phyloP scores from a whole-genome alignment of 257 asterid species.

The Penstemon eatonii region DNA sequence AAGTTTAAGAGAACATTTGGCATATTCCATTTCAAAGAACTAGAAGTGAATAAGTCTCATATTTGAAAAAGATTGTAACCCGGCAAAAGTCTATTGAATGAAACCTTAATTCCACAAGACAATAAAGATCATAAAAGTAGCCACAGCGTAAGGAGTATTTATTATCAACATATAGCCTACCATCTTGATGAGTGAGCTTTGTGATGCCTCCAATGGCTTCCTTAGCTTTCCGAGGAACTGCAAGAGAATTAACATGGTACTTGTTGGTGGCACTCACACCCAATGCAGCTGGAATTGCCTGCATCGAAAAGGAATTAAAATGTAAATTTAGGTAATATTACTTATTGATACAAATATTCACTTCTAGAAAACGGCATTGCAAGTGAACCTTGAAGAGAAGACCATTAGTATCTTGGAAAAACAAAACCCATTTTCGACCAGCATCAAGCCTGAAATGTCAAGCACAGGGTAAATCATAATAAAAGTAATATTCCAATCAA shows the following conservation, averaged over 20 bases:
- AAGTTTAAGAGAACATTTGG: too few species aligned
- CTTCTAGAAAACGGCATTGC: slow-evolving; percentile 12
- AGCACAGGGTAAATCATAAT: slow-evolving; percentile 23
- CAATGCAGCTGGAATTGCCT: slow-evolving; percentile 94
- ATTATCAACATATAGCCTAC: slow-evolving; percentile 31
- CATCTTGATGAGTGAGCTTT: slow-evolving; percentile 88
- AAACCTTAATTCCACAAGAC: slow-evolving; percentile 15
- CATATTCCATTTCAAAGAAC: too few species aligned
- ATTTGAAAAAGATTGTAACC: slow-evolving; percentile 2
- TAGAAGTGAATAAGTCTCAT: background rate
- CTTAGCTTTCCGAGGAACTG: slow-evolving; percentile 98
- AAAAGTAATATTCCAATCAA: slow-evolving; percentile 5
- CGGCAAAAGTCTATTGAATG: background rate
- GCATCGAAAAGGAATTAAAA: slow-evolving; percentile 23
- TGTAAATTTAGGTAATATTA: slow-evolving; percentile 12
- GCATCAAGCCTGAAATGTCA: slow-evolving; percentile 60
- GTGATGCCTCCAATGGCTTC: slow-evolving; percentile 99
- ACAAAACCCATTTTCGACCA: slow-evolving; percentile 90
- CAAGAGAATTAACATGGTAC: slow-evolving; percentile 96
- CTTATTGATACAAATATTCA: slow-evolving; percentile 5
- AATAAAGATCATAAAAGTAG: background rate
- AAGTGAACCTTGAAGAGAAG: slow-evolving; percentile 86
- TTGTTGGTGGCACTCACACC: slow-evolving; percentile 85
- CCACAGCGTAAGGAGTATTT: slow-evolving; percentile 17
- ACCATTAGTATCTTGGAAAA: slow-evolving; percentile 98